Evolutionary conservation across 345 rosid genomes (phyloP).

Genomic region (Atalantia buxifolia): DNA sequence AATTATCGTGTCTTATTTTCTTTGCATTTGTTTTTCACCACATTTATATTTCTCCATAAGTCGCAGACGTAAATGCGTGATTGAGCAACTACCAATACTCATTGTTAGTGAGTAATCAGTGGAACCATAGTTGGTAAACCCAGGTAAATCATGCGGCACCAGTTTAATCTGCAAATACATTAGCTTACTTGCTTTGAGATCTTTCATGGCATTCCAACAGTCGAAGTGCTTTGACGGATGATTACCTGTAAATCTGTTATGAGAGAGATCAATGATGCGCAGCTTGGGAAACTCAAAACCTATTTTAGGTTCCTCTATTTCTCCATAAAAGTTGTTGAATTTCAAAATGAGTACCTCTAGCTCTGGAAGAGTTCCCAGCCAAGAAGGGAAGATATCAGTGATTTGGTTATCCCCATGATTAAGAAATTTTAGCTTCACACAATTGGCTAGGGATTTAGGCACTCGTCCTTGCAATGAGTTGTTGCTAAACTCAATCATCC

Average conservation of each 20-base stretch:
- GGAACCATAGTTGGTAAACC: neutral
- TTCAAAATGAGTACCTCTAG: neutral
- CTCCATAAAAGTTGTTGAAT: neutral
- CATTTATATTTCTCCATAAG: no score
- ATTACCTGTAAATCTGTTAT: neutral
- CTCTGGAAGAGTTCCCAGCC: neutral
- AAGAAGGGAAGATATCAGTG: neutral
- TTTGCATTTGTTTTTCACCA: no score
- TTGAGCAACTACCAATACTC: no score
- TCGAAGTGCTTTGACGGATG: neutral
- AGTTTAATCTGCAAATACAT: neutral
- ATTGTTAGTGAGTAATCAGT: neutral
- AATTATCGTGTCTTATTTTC: no score
- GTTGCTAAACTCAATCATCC: neutral
- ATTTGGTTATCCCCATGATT: neutral
- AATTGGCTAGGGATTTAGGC: neutral
- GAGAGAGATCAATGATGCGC: neutral
- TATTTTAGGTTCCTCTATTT: neutral
- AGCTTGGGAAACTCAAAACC: neutral
- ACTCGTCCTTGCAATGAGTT: neutral
- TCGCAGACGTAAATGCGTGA: no score
- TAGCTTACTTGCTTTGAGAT: neutral
- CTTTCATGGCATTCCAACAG: neutral
- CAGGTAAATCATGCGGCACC: rapidly evolving
- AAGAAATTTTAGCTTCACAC: neutral